Evolutionary conservation across 2,329 filamentous ascomycete species (phyloP).

Genomic region (Penicillium sp.): DNA sequence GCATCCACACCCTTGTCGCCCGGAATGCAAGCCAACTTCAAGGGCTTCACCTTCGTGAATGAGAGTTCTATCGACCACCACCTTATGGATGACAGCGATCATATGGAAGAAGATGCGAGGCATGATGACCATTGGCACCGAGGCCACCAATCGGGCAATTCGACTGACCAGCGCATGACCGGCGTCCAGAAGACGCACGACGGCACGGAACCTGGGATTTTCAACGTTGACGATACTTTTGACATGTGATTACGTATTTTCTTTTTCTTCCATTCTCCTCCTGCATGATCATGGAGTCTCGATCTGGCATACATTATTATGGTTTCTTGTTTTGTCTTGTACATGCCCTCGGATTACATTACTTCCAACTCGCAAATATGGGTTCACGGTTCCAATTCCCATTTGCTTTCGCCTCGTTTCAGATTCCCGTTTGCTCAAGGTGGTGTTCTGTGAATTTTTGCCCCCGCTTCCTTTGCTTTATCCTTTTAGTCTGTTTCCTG

Average conservation of each 20-base stretch:
- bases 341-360: slow-evolving; percentile 32
- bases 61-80: slow-evolving; percentile 82
- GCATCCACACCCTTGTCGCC: slow-evolving; percentile 91
- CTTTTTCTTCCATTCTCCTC: slow-evolving; percentile 15
- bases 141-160: slow-evolving; percentile 31
- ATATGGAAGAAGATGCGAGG: slow-evolving; percentile 46
- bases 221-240: slow-evolving; percentile 47
- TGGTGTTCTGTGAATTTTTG: not conserved
- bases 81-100: slow-evolving; percentile 38
- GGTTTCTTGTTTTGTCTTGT: slow-evolving; percentile 31
- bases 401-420: not conserved
- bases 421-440: not conserved
- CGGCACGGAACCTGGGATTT: slow-evolving; percentile 41
- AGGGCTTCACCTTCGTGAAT: slow-evolving; percentile 98
- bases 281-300: slow-evolving; percentile 42
- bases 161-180: slow-evolving; percentile 45
- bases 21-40: slow-evolving; percentile 96
- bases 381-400: slow-evolving; percentile 7
- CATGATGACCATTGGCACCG: slow-evolving; percentile 40
- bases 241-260: slow-evolving; percentile 45
- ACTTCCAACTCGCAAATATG: slow-evolving; percentile 22
- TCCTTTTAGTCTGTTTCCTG: slow-evolving; percentile 3
- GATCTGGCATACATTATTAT: slow-evolving; percentile 32
- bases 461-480: not conserved
- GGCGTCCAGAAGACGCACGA: slow-evolving; percentile 44